These are phyloP conservation scores for Trypanosoma lewisi DNA, from an alignment of 208 protist genomes.

Conservation along the genomic window DNA sequence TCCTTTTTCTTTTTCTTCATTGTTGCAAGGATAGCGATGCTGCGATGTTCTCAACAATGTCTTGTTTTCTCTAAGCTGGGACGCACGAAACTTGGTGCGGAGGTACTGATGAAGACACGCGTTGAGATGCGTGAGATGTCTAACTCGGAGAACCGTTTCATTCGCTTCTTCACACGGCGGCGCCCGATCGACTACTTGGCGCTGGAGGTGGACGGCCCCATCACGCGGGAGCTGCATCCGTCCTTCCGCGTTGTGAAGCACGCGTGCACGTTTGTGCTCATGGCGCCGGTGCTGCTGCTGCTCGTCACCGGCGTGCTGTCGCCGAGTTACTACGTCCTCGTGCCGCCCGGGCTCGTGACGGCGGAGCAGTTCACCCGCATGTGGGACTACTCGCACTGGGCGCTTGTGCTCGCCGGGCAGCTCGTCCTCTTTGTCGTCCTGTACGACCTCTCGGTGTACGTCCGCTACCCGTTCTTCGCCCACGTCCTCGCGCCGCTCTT, in stretches of 20 bases:
- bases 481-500: slow-evolving; percentile 63
- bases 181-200: slow-evolving; percentile 78
- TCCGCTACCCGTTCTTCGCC: slow-evolving; percentile 75
- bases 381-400: slow-evolving; percentile 68
- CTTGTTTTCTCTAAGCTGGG: slow-evolving; percentile 54
- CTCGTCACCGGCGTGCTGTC: slow-evolving; percentile 53
- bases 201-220: slow-evolving; percentile 68
- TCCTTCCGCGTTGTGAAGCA: slow-evolving; percentile 71
- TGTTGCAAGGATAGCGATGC: slow-evolving; percentile 28
- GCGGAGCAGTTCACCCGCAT: slow-evolving; percentile 63
- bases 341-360: slow-evolving; percentile 52
- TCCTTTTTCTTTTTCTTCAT: slow-evolving; percentile 20
- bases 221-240: slow-evolving; percentile 60
- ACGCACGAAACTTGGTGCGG: slow-evolving; percentile 71
- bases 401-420: slow-evolving; percentile 58
- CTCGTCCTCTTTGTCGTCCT: slow-evolving; percentile 55
- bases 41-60: slow-evolving; percentile 34
- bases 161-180: slow-evolving; percentile 62
- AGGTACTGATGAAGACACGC: slow-evolving; percentile 71
- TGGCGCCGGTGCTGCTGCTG: slow-evolving; percentile 43
- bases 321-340: slow-evolving; percentile 76
- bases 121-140: slow-evolving; percentile 70
- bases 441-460: slow-evolving; percentile 77
- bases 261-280: slow-evolving; percentile 45
- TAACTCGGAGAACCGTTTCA: slow-evolving; percentile 37